Percentiles rank a stretch among this genome's conserved stretches.
Evolutionary conservation across 345 rosid genomes (phyloP).

Genomic region (Euphorbia pulcherrima): DNA sequence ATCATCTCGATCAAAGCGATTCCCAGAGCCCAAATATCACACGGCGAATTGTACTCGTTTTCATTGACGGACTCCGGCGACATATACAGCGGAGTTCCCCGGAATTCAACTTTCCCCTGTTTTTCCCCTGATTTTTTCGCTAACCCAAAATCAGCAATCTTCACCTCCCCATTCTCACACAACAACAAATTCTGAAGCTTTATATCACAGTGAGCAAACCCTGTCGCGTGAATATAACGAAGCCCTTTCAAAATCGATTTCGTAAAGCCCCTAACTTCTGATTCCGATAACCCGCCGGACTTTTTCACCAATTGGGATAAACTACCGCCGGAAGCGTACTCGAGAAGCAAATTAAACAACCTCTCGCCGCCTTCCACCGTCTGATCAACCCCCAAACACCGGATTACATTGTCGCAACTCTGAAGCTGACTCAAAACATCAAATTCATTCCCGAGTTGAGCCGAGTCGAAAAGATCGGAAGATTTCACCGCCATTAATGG

Average conservation of each 20-base stretch:
- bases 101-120: constrained; percentile 15
- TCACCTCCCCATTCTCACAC: constrained; percentile 21
- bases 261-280: constrained; percentile 12
- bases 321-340: constrained; percentile 32
- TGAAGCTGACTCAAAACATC: constrained; percentile 17
- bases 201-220: constrained; percentile 35
- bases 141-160: constrained; percentile 34
- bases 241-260: constrained; percentile 30
- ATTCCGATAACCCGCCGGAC: constrained; percentile 25
- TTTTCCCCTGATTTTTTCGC: constrained; percentile 23
- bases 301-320: constrained; percentile 20
- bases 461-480: constrained; percentile 13
- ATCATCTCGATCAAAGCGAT: constrained; percentile 36
- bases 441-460: constrained; percentile 28
- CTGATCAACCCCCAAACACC: constrained; percentile 20
- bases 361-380: constrained; percentile 15
- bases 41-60: constrained; percentile 23
- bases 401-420: constrained; percentile 17
- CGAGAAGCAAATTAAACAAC: constrained; percentile 25
- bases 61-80: constrained; percentile 35
- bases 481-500: constrained; percentile 33
- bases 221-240: constrained; percentile 25
- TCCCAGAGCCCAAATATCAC: constrained; percentile 41
- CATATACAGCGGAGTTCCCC: constrained; percentile 39
- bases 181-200: constrained; percentile 32